Conservation (phyloP, 2,329 filamentous ascomycete species). For the Aspergillus uvarum region DNA sequence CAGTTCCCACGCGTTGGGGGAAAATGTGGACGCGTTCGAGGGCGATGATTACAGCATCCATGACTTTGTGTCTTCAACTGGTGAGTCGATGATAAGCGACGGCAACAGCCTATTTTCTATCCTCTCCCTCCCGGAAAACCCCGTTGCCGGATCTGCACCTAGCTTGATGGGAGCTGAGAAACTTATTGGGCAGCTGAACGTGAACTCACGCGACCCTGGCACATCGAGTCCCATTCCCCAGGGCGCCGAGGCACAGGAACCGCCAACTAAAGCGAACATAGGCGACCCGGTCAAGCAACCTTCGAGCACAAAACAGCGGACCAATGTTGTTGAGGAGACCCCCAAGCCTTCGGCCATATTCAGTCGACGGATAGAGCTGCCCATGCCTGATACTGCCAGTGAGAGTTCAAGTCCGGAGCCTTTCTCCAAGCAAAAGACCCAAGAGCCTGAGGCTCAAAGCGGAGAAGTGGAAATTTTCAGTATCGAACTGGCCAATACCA, state of each 20-base stretch:
- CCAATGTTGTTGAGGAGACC: slow-evolving; percentile 26
- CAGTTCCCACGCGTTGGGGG: slow-evolving; percentile 52
- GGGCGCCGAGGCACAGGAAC: slow-evolving; percentile 33
- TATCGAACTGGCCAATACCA: slow-evolving; percentile 41
- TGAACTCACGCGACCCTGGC: slow-evolving; percentile 44
- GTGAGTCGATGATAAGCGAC: slow-evolving; percentile 41
- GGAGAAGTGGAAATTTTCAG: slow-evolving; percentile 24
- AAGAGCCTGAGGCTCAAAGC: slow-evolving; percentile 9
- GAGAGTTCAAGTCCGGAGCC: slow-evolving; percentile 32
- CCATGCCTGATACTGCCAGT: slow-evolving; percentile 40
- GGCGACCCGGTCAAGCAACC: slow-evolving; percentile 25
- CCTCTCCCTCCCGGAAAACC: slow-evolving; percentile 37
- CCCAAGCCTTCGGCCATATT: slow-evolving; percentile 33
- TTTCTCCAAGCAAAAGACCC: slow-evolving; percentile 12
- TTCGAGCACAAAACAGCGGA: slow-evolving; percentile 13
- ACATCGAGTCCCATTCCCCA: slow-evolving; percentile 31
- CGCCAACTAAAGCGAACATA: slow-evolving; percentile 32
- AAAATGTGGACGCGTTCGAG: slow-evolving; percentile 29
- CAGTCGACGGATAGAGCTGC: slow-evolving; percentile 40
- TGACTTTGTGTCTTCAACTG: slow-evolving; percentile 41
- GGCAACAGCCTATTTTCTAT: slow-evolving; percentile 39
- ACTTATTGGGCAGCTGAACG: slow-evolving; percentile 49
- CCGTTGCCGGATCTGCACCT: slow-evolving; percentile 40
- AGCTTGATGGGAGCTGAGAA: slow-evolving; percentile 51
- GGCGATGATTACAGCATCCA: slow-evolving; percentile 38